Conservation (phyloP, 2,329 filamentous ascomycete species). For the Madurella mycetomatis region DNA sequence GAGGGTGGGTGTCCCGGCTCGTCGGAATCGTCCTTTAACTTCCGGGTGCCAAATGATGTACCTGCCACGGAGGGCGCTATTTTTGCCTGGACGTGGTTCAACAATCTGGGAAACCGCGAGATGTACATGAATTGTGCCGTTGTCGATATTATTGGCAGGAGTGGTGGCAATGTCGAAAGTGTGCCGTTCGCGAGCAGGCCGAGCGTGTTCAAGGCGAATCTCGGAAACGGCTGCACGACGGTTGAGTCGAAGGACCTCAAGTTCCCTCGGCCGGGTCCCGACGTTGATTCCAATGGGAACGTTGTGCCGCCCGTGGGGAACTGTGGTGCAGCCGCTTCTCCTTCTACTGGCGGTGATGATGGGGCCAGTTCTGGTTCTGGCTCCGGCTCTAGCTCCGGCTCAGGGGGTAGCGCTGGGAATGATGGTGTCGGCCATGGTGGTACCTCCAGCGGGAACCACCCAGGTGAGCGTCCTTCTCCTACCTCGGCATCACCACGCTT, state of each 20-base stretch:
- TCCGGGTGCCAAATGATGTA: slow-evolving; percentile 61
- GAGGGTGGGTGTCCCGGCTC: slow-evolving; percentile 47
- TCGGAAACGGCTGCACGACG: slow-evolving; percentile 55
- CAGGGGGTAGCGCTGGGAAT: slow-evolving; percentile 20
- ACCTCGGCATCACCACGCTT: background rate
- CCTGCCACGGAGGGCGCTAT: slow-evolving; percentile 53
- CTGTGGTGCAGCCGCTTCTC: slow-evolving; percentile 24
- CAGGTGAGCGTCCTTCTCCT: background rate
- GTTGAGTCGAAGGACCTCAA: slow-evolving; percentile 50
- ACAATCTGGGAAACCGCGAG: slow-evolving; percentile 70
- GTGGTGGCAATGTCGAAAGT: slow-evolving; percentile 22
- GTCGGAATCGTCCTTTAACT: slow-evolving; percentile 49
- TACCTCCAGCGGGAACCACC: background rate
- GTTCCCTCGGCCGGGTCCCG: slow-evolving; percentile 56
- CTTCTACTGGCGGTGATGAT: slow-evolving; percentile 13
- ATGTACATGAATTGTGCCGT: slow-evolving; percentile 84
- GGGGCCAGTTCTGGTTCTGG: too few relatives aligned
- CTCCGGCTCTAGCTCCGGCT: slow-evolving; percentile 16
- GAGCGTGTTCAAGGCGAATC: slow-evolving; percentile 65
- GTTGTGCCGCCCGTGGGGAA: slow-evolving; percentile 22
- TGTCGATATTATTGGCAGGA: slow-evolving; percentile 49
- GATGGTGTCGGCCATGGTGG: background rate
- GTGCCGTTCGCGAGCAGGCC: slow-evolving; percentile 53
- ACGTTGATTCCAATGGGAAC: slow-evolving; percentile 2
- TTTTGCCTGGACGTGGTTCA: slow-evolving; percentile 77